These are phyloP conservation scores for Anisodus tanguticus DNA, from an alignment of 257 asterid species.

Conservation along the genomic window DNA sequence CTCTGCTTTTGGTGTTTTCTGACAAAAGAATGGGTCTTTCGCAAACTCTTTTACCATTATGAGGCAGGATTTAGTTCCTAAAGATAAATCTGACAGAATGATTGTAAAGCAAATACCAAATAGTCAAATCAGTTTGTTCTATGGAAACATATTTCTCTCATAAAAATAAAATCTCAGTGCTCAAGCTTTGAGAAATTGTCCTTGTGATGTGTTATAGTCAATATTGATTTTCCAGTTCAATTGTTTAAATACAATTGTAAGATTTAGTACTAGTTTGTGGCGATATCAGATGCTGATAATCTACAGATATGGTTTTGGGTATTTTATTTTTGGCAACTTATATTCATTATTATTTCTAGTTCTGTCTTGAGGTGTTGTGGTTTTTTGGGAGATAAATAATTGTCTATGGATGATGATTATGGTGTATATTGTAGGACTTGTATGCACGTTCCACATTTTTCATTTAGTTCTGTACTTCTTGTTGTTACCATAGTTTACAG, in stretches of 20 bases:
- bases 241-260: background rate
- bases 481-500: background rate
- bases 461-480: background rate
- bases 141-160: background rate
- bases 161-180: background rate
- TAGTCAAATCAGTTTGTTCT: background rate
- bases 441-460: background rate
- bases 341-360: background rate
- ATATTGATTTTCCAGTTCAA: constrained; percentile 9
- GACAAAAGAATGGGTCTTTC: background rate
- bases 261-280: background rate
- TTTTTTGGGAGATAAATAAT: background rate
- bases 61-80: constrained; percentile 1
- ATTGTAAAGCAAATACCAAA: background rate
- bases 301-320: background rate
- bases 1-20: background rate
- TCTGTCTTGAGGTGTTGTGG: background rate
- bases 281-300: background rate
- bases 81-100: background rate
- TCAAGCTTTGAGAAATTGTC: constrained; percentile 5
- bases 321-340: background rate
- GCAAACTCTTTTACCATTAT: background rate
- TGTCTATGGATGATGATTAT: background rate
- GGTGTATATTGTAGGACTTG: background rate
- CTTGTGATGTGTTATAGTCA: background rate